phyloP scores from a whole-genome alignment of 2,329 filamentous ascomycete genomes.

The Shiraia sp. region DNA sequence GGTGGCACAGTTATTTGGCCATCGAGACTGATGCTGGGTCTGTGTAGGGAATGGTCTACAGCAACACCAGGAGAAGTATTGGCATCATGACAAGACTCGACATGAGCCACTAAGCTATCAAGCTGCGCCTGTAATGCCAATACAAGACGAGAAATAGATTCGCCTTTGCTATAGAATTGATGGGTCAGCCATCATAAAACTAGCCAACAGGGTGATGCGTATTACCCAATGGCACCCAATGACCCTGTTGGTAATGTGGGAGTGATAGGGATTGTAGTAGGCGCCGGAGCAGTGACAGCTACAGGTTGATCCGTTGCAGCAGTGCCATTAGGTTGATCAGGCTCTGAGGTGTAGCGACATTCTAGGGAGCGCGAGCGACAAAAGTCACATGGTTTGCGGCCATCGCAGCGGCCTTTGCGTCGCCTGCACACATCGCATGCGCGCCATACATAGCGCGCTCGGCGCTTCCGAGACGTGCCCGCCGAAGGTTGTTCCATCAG shows the following conservation, averaged over 20 bases:
- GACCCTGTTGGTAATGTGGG: neutral
- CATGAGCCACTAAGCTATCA: neutral
- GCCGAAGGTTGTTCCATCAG: neutral
- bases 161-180: neutral
- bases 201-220: no score
- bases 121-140: neutral
- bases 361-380: neutral
- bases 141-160: neutral
- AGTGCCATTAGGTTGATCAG: neutral
- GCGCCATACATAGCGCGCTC: neutral
- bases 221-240: neutral
- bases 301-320: neutral
- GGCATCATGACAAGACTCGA: neutral
- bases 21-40: neutral
- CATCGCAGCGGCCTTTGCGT: neutral
- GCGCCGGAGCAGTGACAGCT: neutral
- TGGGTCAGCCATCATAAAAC: no score
- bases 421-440: constrained; percentile 1
- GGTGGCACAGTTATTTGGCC: neutral
- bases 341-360: neutral
- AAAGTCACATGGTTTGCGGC: constrained; percentile 1
- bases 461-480: neutral
- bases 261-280: neutral
- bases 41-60: neutral
- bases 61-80: neutral